Evolutionary conservation across 2,329 filamentous ascomycete species (phyloP).

Genomic region (Trichoderma endophyticum): DNA sequence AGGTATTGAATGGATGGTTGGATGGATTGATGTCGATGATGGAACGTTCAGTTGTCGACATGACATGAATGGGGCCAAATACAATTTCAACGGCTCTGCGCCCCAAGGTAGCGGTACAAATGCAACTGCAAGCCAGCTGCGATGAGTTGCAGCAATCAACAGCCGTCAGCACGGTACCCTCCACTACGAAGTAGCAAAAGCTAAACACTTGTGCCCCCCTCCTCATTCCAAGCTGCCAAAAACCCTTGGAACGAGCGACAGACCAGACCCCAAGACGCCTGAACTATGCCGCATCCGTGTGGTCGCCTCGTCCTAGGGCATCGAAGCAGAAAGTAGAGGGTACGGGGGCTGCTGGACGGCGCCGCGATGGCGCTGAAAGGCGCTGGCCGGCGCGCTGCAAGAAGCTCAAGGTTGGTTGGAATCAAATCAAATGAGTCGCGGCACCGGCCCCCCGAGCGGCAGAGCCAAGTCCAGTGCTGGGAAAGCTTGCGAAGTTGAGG

Average conservation of each 20-base stretch:
- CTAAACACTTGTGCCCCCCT: neutral
- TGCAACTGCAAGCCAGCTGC: neutral
- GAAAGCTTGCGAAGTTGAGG: constrained; percentile 3
- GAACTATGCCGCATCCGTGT: neutral
- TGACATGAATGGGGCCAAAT: neutral
- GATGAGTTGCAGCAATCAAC: neutral
- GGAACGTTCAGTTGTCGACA: neutral
- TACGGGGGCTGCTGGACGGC: neutral
- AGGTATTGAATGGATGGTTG: neutral
- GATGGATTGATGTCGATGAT: neutral
- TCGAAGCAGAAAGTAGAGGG: neutral
- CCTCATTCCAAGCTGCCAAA: neutral
- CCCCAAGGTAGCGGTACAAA: neutral
- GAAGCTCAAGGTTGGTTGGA: neutral
- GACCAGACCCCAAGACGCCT: neutral
- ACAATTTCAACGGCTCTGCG: neutral
- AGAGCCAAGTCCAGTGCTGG: neutral
- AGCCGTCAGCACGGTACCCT: neutral
- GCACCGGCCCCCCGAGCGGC: neutral
- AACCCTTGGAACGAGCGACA: neutral
- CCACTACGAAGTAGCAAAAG: constrained; percentile 9
- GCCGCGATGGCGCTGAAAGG: constrained; percentile 7
- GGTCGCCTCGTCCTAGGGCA: neutral
- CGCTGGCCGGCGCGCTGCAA: neutral
- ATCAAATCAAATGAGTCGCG: neutral